These are phyloP conservation scores for Chytridiales sp. DNA, from an alignment of 371 early-diverging fungal species.

Conservation along the genomic window DNA sequence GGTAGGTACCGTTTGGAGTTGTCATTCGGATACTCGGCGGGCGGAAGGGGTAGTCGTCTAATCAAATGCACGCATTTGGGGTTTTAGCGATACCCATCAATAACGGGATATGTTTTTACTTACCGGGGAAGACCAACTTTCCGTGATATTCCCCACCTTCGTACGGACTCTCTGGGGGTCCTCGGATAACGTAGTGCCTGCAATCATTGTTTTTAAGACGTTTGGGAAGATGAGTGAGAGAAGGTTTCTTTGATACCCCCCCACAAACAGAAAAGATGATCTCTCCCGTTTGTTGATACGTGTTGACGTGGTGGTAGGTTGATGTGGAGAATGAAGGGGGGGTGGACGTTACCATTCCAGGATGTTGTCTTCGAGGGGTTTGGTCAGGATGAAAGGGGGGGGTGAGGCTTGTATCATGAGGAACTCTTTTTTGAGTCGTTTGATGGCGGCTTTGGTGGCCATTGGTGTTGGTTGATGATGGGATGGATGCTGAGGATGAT, in stretches of 20 bases:
- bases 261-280: no score
- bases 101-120: no score
- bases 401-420: conserved; percentile 66
- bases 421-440: conserved; percentile 91
- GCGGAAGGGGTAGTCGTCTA: conserved; percentile 90
- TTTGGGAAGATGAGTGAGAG: no score
- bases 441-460: conserved; percentile 86
- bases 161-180: conserved; percentile 93
- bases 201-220: neutral
- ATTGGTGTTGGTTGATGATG: no score
- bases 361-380: conserved; percentile 90
- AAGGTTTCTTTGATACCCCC: no score
- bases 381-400: conserved; percentile 69
- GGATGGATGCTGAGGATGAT: no score
- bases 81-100: neutral
- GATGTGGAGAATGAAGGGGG: no score
- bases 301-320: no score
- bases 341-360: conserved; percentile 98
- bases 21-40: conserved; percentile 94
- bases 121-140: conserved; percentile 77
- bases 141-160: conserved; percentile 95
- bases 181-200: conserved; percentile 92
- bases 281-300: no score
- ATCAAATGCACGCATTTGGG: neutral
- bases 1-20: conserved; percentile 75